Evolutionary conservation across 306 rosid species (phyloP).

Genomic region (Corylus heterophylla): DNA sequence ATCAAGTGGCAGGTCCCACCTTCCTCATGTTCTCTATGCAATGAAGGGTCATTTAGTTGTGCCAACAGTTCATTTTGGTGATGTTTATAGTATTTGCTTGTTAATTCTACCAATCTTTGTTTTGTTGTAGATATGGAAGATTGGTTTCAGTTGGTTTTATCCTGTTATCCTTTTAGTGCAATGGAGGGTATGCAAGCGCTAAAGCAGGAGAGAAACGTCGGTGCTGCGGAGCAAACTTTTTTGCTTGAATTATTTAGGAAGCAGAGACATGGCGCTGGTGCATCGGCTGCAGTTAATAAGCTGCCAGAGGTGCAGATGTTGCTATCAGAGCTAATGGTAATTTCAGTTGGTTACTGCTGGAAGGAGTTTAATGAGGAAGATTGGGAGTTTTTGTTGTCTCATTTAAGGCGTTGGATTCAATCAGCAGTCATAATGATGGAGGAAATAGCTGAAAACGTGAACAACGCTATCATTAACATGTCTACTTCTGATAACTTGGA

Average conservation of each 20-base stretch:
- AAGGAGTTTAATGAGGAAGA: conserved; percentile 78
- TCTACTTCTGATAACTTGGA: conserved; percentile 43
- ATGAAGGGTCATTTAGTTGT: conserved; percentile 11
- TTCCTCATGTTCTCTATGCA: not conserved
- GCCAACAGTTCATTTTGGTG: conserved; percentile 21
- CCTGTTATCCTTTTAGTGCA: conserved; percentile 76
- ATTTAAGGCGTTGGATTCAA: conserved; percentile 81
- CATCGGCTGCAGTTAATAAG: conserved; percentile 53
- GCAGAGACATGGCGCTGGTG: conserved; percentile 69
- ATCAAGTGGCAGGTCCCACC: not conserved
- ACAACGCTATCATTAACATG: conserved; percentile 45
- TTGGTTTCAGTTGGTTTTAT: conserved; percentile 80
- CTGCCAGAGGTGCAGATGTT: conserved; percentile 73
- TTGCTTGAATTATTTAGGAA: conserved; percentile 70
- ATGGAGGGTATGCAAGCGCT: conserved; percentile 48
- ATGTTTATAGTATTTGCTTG: conserved; percentile 15
- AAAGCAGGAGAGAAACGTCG: conserved; percentile 59
- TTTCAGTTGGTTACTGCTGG: conserved; percentile 91
- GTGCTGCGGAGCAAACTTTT: conserved; percentile 60
- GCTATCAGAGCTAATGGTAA: conserved; percentile 72
- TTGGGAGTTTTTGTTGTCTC: conserved; percentile 77
- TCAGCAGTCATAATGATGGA: conserved; percentile 79
- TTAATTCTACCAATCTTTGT: conserved; percentile 28
- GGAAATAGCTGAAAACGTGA: conserved; percentile 75
- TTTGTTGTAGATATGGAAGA: conserved; percentile 75